phyloP scores from a whole-genome alignment of 306 rosid genomes.

The Lupinus albus region DNA sequence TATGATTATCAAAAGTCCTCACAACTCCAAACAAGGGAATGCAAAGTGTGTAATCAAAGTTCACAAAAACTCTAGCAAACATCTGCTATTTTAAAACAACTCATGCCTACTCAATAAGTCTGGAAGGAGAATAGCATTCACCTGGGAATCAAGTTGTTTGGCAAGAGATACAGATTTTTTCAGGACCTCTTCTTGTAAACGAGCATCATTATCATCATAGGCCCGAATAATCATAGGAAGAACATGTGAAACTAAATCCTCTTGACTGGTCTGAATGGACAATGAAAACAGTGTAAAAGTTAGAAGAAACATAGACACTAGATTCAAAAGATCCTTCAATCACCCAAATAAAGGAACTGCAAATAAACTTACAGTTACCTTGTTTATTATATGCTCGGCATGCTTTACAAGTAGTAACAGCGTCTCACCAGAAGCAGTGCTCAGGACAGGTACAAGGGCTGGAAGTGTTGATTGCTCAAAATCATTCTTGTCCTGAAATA shows the following conservation, averaged over 20 bases:
- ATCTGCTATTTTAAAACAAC: conserved; percentile 19
- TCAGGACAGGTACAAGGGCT: conserved; percentile 90
- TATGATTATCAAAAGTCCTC: neutral
- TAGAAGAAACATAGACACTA: conserved; percentile 19
- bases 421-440: conserved; percentile 84
- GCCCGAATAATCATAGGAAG: conserved; percentile 96
- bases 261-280: conserved; percentile 73
- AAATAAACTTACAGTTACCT: conserved; percentile 58
- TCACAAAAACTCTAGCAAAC: conserved; percentile 3
- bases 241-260: conserved; percentile 75
- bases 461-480: conserved; percentile 94
- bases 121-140: conserved; percentile 42
- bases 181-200: conserved; percentile 94
- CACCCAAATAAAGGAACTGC: conserved; percentile 27
- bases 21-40: conserved; percentile 9
- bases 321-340: conserved; percentile 15
- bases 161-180: conserved; percentile 75
- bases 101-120: conserved; percentile 15
- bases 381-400: conserved; percentile 82
- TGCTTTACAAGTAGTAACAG: conserved; percentile 86
- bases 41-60: conserved; percentile 18
- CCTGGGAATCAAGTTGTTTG: conserved; percentile 87
- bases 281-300: conserved; percentile 38
- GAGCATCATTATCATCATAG: conserved; percentile 89
- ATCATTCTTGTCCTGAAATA: conserved; percentile 81